Conservation (phyloP, 176 grass and related monocot genomes). For the Stipa capillata region DNA sequence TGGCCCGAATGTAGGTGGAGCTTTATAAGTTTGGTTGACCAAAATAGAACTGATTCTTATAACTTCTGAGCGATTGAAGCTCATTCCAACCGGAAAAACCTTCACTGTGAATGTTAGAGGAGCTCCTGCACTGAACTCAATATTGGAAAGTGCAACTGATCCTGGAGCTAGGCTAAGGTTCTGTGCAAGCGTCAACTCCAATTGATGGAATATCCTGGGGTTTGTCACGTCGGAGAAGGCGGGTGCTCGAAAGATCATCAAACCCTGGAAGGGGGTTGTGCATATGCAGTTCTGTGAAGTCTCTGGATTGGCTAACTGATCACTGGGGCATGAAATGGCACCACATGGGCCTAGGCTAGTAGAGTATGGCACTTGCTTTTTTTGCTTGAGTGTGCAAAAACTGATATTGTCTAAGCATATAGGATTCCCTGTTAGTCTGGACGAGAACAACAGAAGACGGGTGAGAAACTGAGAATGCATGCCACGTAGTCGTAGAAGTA, state of each 20-base stretch:
- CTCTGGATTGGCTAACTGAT: slow-evolving; percentile 30
- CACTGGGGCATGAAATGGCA: slow-evolving; percentile 24
- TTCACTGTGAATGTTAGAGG: slow-evolving; percentile 31
- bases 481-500: neutral
- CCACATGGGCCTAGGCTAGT: slow-evolving; percentile 26
- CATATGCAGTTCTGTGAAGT: slow-evolving; percentile 41
- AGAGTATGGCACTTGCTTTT: slow-evolving; percentile 21
- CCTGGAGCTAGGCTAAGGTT: slow-evolving; percentile 21
- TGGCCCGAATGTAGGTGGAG: slow-evolving; percentile 38
- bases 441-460: neutral
- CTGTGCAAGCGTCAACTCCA: slow-evolving; percentile 23
- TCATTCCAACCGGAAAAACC: slow-evolving; percentile 32
- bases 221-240: slow-evolving; percentile 34
- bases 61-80: slow-evolving; percentile 41
- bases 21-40: slow-evolving; percentile 33
- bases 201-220: slow-evolving; percentile 4
- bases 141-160: slow-evolving; percentile 41
- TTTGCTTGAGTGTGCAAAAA: slow-evolving; percentile 18
- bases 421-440: slow-evolving; percentile 47
- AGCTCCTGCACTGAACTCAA: slow-evolving; percentile 17
- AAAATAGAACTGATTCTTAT: slow-evolving; percentile 34
- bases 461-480: slow-evolving; percentile 2
- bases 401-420: neutral
- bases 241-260: slow-evolving; percentile 37
- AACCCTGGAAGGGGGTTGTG: slow-evolving; percentile 33